Base-by-base conservation (phyloP, 805 yeast species). In the Kuraishia ogatae region DNA sequence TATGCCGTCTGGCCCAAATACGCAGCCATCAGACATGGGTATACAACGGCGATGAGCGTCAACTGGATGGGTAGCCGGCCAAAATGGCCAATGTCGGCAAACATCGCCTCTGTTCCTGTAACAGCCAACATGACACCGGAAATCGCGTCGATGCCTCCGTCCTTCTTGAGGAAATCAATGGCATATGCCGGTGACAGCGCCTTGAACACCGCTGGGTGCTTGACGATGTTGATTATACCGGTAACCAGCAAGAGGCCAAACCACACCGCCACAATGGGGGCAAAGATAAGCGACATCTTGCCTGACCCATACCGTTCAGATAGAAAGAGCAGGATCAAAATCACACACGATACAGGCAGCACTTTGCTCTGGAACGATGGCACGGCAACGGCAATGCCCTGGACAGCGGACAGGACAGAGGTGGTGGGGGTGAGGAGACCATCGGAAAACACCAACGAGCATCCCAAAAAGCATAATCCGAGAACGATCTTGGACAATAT, bases 351-450 rank as follows among this genome's bases (percentile, higher is more conserved):
- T 3, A 81, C 76, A 1, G 78, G 78, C 64, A 81, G 70, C 5
- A 76, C 79, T 48, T 68, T 65, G 52, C 62, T 60, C 4, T 54
- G 50, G 57, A 80, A 71, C 5, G 72, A 63, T 2, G 84, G 83
- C 23, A 68, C 70, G 5, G 84, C 82, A 19, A 78, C 75, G 50
- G 78, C 76, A 50, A 81, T 77, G 54, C 87, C 87, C 2, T 75
- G 77, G 39, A 82, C 66, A 1, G 86, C 84, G 54, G 81, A 74
- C 51, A 82, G 71, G 2, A 82, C 83, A 1, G 86, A 81, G 13
- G 85, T 81, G 1, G 86, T 82, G 24, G 87, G 87, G 1, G 87
- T 82, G 57, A 82, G 70, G 54, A 82, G 67, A 5, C 86, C 86
- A 65, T 82, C 86, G 8, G 84, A 78, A 46, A 82, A 66, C 20